Evolutionary conservation across 129 eudicot species (phyloP).

Genomic region (Erigeron canadensis): DNA sequence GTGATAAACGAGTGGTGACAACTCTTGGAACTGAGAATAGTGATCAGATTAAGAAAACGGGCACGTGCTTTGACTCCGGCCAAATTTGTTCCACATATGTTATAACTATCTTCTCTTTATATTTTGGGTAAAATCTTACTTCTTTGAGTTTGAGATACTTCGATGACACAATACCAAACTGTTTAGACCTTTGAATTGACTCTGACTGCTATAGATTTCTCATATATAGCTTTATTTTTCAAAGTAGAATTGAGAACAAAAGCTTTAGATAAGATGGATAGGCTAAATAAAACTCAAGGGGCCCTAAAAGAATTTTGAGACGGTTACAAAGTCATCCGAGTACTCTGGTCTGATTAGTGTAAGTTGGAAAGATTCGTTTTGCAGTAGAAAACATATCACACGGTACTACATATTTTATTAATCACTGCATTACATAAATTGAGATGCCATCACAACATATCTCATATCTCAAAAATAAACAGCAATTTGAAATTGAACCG

Average conservation of each 20-base stretch:
- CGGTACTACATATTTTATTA: too few relatives aligned
- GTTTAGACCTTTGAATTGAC: slow-evolving; percentile 21
- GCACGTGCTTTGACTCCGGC: slow-evolving; percentile 35
- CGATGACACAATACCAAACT: slow-evolving; percentile 16
- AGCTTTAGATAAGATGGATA: slow-evolving; percentile 21
- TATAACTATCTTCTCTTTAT: slow-evolving; percentile 22
- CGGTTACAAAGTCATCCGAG: too few relatives aligned
- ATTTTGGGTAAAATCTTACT: slow-evolving; percentile 6
- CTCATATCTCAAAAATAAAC: too few relatives aligned
- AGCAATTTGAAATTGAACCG: too few relatives aligned
- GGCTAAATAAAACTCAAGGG: slow-evolving; percentile 22
- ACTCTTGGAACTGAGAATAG: too few relatives aligned
- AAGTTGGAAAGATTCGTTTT: background rate
- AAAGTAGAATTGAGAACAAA: background rate
- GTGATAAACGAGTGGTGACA: too few relatives aligned
- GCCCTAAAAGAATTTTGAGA: slow-evolving; percentile 4
- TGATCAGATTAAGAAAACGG: too few relatives aligned
- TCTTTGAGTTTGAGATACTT: slow-evolving; percentile 16
- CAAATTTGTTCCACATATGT: slow-evolving; percentile 44
- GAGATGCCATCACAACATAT: too few relatives aligned
- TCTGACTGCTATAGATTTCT: slow-evolving; percentile 23
- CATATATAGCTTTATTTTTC: slow-evolving; percentile 10
- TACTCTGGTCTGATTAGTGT: too few relatives aligned
- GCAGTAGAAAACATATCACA: too few relatives aligned
- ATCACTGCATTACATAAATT: too few relatives aligned